phyloP scores from a whole-genome alignment of 2,329 filamentous ascomycete genomes.

The Calonectria pteridis region DNA sequence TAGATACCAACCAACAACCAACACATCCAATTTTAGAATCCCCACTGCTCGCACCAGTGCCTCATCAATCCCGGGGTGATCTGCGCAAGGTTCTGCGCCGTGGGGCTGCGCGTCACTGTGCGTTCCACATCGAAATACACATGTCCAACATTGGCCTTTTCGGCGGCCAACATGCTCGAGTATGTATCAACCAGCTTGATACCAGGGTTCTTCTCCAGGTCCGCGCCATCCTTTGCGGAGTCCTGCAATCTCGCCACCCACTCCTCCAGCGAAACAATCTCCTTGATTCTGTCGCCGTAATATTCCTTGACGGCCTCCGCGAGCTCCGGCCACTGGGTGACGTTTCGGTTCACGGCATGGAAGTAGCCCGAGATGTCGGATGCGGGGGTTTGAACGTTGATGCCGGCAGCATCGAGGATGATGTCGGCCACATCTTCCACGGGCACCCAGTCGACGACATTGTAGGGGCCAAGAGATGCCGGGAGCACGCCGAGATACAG shows the following conservation, averaged over 20 bases:
- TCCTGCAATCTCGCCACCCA: not conserved
- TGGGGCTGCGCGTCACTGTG: not conserved
- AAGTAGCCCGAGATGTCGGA: not conserved
- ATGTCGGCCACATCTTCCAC: not conserved
- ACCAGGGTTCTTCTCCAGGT: not conserved
- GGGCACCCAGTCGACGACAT: not conserved
- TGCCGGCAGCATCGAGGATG: not conserved
- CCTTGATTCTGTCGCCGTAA: not conserved
- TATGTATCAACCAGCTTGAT: slow-evolving; percentile 12
- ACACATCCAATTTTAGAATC: not conserved
- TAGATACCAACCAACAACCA: not conserved
- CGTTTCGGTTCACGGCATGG: not conserved
- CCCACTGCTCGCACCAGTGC: slow-evolving; percentile 1
- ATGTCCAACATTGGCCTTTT: not conserved
- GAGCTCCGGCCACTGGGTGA: not conserved
- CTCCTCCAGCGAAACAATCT: not conserved
- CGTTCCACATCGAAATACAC: not conserved
- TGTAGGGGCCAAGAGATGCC: not conserved
- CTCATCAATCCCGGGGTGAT: not conserved
- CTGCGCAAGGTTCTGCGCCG: not conserved
- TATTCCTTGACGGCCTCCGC: not conserved
- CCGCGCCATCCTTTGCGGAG: not conserved
- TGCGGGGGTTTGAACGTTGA: not conserved
- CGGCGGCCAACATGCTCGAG: not conserved
- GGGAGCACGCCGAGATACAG: not conserved